phyloP scores from a whole-genome alignment of 306 rosid genomes.

The Parietaria judaica region DNA sequence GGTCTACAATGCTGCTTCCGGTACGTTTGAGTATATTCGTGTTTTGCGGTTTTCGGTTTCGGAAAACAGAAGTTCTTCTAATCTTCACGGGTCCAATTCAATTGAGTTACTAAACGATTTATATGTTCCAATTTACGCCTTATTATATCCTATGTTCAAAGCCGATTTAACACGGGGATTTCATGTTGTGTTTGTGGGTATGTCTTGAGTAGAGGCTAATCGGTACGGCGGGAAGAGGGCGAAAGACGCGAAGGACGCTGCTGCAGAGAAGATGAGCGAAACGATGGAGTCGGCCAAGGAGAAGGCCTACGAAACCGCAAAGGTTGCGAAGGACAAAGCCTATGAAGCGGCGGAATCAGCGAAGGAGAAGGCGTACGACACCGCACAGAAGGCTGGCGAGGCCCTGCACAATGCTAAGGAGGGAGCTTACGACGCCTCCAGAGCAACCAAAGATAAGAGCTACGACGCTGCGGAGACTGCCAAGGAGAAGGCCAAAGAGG shows the following conservation, averaged over 20 bases:
- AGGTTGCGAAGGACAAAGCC: slow-evolving; percentile 11
- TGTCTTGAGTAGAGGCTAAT: slow-evolving; percentile 31
- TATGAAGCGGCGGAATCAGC: not conserved
- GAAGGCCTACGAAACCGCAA: slow-evolving; percentile 2
- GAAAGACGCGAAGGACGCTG: slow-evolving; percentile 23
- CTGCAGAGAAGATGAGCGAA: slow-evolving; percentile 18
- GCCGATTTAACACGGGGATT: too few relatives aligned
- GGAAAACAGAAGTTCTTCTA: too few relatives aligned
- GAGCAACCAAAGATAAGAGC: slow-evolving; percentile 1
- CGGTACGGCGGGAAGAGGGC: slow-evolving; percentile 39
- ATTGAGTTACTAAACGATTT: too few relatives aligned
- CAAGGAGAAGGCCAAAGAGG: slow-evolving; percentile 12
- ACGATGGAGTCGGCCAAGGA: slow-evolving; percentile 23
- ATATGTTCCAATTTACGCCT: too few relatives aligned
- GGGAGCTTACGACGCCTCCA: not conserved
- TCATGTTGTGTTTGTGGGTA: not conserved
- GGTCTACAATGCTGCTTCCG: slow-evolving; percentile 34
- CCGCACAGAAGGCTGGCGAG: slow-evolving; percentile 5
- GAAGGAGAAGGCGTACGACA: slow-evolving; percentile 16
- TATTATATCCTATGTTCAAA: too few relatives aligned
- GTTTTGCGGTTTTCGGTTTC: too few relatives aligned
- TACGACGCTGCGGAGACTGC: slow-evolving; percentile 1
- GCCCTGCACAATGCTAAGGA: not conserved
- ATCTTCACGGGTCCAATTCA: too few relatives aligned
- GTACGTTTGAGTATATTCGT: slow-evolving; percentile 17